Evolutionary conservation across 1,284 basidiomycete genomes (phyloP).

Genomic region (Phenoliferia sp.): DNA sequence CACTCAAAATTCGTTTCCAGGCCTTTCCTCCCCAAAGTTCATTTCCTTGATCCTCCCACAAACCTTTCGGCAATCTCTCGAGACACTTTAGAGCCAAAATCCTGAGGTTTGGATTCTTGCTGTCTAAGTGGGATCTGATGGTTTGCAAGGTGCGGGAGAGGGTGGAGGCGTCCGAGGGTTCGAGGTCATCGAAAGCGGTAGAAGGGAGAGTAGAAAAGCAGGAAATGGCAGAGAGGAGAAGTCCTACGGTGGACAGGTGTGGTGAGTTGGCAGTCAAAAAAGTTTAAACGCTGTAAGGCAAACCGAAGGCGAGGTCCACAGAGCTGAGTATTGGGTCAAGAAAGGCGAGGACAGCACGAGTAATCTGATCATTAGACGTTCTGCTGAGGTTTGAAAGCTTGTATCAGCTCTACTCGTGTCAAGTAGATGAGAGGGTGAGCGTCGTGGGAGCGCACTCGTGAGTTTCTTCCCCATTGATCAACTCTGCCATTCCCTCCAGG

Average conservation of each 20-base stretch:
- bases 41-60: not conserved
- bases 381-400: not conserved
- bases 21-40: not conserved
- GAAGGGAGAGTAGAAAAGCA: not conserved
- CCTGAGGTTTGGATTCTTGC: not conserved
- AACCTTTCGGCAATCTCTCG: not conserved
- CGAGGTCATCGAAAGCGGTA: not conserved
- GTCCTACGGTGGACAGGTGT: not conserved
- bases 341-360: not conserved
- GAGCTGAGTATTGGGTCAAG: not conserved
- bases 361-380: not conserved
- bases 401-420: too few relatives aligned
- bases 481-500: not conserved
- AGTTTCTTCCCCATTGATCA: not conserved
- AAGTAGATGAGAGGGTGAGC: too few relatives aligned
- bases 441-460: too few relatives aligned
- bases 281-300: not conserved
- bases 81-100: constrained; percentile 7
- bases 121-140: not conserved
- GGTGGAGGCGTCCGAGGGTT: not conserved
- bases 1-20: constrained; percentile 1
- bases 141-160: not conserved
- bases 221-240: constrained; percentile 2
- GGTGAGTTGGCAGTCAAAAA: too few relatives aligned
- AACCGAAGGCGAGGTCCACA: not conserved